These are phyloP conservation scores for Exophiala aquamarina DNA, from an alignment of 2,329 filamentous ascomycete genomes.

Conservation along the genomic window DNA sequence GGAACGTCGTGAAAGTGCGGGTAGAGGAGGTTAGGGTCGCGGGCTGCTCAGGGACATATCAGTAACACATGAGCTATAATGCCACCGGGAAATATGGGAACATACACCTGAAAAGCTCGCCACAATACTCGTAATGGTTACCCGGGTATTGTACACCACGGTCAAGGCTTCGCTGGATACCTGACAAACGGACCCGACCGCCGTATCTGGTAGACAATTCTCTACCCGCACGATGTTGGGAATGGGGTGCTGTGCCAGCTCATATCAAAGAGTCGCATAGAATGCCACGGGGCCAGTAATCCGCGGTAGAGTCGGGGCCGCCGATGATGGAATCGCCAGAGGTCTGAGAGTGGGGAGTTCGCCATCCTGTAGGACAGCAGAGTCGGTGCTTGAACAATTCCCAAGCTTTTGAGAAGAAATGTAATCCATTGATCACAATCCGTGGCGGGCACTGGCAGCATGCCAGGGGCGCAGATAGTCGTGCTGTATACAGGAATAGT, in stretches of 20 bases:
- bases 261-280: conserved; percentile 25
- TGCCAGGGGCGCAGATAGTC: conserved; percentile 15
- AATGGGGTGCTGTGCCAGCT: conserved; percentile 12
- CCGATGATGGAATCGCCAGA: not conserved
- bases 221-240: conserved; percentile 18
- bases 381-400: conserved; percentile 5
- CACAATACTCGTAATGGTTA: conserved; percentile 10
- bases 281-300: conserved; percentile 11
- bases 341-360: not conserved
- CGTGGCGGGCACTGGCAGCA: conserved; percentile 21
- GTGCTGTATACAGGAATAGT: conserved; percentile 23
- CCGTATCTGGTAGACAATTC: conserved; percentile 13
- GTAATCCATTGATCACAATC: conserved; percentile 27
- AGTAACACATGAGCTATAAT: not conserved
- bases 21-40: too few species aligned
- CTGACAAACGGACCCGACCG: conserved; percentile 9
- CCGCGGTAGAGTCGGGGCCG: not conserved
- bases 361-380: not conserved
- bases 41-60: too few species aligned
- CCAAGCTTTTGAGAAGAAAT: conserved; percentile 23
- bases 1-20: too few species aligned
- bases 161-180: conserved; percentile 22
- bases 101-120: conserved; percentile 17
- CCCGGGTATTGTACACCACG: conserved; percentile 8
- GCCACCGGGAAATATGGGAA: conserved; percentile 1